Conservation (phyloP, 257 asterid species). For the Jacaranda mimosifolia region DNA sequence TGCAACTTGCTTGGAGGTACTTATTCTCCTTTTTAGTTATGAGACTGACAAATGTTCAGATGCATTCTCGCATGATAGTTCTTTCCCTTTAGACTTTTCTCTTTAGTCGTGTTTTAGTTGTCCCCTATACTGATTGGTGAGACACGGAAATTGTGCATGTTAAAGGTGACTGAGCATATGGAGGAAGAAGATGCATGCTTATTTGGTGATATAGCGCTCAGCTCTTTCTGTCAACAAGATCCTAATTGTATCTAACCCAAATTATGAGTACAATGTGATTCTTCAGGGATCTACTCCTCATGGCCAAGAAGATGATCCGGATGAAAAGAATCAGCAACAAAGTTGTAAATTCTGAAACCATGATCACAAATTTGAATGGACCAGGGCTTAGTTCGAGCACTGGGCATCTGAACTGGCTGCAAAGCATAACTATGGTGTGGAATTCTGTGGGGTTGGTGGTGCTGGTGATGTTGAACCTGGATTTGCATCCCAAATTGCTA, state of each 20-base stretch:
- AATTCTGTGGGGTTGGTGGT: slow-evolving; percentile 92
- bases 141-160: slow-evolving; percentile 27
- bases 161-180: slow-evolving; percentile 94
- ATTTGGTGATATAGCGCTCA: slow-evolving; percentile 80
- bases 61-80: background rate
- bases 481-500: slow-evolving; percentile 92
- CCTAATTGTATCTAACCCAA: slow-evolving; percentile 91
- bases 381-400: slow-evolving; percentile 71
- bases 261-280: slow-evolving; percentile 87
- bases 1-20: slow-evolving; percentile 98
- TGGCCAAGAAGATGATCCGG: slow-evolving; percentile 71
- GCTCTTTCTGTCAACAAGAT: slow-evolving; percentile 71
- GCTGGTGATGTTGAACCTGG: slow-evolving; percentile 77
- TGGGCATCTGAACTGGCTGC: slow-evolving; percentile 84
- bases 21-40: slow-evolving; percentile 13
- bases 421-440: slow-evolving; percentile 66
- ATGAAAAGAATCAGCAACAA: slow-evolving; percentile 62
- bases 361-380: slow-evolving; percentile 98
- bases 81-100: background rate
- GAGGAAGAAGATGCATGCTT: slow-evolving; percentile 85
- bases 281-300: slow-evolving; percentile 74
- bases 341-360: slow-evolving; percentile 81
- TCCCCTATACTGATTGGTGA: slow-evolving; percentile 1
- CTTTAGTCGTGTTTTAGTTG: background rate
- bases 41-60: slow-evolving; percentile 1